phyloP scores from a whole-genome alignment of 495 filamentous ascomycete genomes.

The Astrothelium macrocarpum region DNA sequence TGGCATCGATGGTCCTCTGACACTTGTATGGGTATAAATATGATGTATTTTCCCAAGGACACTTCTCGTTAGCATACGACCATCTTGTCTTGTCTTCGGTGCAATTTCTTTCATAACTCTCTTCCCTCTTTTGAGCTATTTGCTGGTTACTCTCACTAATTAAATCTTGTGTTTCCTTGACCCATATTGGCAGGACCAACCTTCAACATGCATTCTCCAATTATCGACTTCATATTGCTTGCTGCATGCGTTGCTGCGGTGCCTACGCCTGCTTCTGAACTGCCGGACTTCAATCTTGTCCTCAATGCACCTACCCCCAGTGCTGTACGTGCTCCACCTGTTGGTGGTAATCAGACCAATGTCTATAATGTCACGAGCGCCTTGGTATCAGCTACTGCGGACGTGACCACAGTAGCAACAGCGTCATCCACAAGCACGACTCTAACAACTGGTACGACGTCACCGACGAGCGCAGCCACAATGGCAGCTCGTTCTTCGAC shows the following conservation, averaged over 20 bases:
- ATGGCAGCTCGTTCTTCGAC: background rate
- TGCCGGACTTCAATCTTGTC: constrained; percentile 9
- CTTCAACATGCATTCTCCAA: constrained; percentile 9
- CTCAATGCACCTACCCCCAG: constrained; percentile 8
- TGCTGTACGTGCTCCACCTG: background rate
- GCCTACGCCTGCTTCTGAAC: constrained; percentile 8
- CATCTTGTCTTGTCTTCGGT: no score
- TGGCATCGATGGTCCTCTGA: no score
- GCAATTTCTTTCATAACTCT: no score
- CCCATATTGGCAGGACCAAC: background rate
- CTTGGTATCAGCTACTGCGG: background rate
- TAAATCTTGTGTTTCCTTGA: background rate
- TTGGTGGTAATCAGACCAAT: constrained; percentile 8
- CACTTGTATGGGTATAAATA: no score
- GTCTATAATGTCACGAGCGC: background rate
- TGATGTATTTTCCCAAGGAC: no score
- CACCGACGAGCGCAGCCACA: background rate
- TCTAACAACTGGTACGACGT: background rate
- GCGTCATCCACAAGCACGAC: background rate
- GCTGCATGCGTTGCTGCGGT: background rate
- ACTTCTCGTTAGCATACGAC: no score
- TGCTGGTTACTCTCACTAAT: background rate
- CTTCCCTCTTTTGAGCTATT: no score
- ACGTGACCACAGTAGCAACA: constrained; percentile 4
- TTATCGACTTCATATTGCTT: background rate